Evolutionary conservation across 352 stramenopile species (phyloP).

Genomic region (Phytophthora hybrid): DNA sequence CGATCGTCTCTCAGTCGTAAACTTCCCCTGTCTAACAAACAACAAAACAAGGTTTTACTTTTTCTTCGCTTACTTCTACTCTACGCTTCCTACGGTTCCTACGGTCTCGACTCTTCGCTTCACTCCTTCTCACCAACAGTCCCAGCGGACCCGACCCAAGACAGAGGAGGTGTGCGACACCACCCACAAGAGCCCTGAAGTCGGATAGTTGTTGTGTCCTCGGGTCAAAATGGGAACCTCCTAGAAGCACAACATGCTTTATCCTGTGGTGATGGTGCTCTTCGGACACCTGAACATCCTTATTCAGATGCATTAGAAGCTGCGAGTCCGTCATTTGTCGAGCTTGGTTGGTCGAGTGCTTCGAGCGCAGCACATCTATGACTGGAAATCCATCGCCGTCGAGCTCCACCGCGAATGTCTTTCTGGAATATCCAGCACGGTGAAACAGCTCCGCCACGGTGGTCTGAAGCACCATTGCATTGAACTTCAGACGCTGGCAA

Average conservation of each 20-base stretch:
- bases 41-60: too few relatives aligned
- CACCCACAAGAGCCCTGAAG: conserved; percentile 8
- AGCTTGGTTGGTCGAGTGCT: not conserved
- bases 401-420: conserved; percentile 23
- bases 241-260: conserved; percentile 19
- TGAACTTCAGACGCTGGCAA: conserved; percentile 20
- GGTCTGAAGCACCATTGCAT: conserved; percentile 26
- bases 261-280: not conserved
- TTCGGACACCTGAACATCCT: conserved; percentile 3
- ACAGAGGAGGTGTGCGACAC: too few relatives aligned
- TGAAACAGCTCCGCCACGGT: conserved; percentile 23
- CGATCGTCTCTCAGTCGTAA: too few relatives aligned
- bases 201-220: not conserved
- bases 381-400: conserved; percentile 16
- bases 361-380: conserved; percentile 17
- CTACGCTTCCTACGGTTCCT: too few relatives aligned
- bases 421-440: conserved; percentile 5
- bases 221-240: conserved; percentile 13
- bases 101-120: too few relatives aligned
- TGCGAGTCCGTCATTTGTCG: conserved; percentile 15
- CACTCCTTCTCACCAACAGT: too few relatives aligned
- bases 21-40: too few relatives aligned
- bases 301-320: conserved; percentile 10
- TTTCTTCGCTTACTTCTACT: too few relatives aligned
- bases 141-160: too few relatives aligned